Evolutionary conservation across 1,139 yeast species (phyloP).

Genomic region (Kurtzmaniella quercitrusa): DNA sequence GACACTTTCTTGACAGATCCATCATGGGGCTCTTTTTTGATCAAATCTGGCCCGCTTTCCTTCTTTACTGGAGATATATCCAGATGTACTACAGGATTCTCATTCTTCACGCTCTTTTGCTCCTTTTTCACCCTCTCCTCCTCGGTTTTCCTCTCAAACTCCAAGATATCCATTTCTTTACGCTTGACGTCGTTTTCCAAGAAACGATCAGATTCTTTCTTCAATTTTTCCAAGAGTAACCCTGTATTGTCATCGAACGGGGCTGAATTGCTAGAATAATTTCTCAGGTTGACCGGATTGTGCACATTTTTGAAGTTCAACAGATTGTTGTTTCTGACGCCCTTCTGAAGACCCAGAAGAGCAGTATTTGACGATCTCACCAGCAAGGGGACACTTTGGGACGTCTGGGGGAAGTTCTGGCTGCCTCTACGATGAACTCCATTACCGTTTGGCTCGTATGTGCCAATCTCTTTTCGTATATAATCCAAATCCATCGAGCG

Average conservation of each 20-base stretch:
- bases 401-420: background rate
- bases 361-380: background rate
- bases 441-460: background rate
- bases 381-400: background rate
- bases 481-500: slow-evolving; percentile 22
- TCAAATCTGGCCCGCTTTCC: background rate
- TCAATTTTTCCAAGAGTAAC: background rate
- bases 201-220: background rate
- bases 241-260: background rate
- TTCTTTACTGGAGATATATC: background rate
- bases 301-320: background rate
- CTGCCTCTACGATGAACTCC: background rate
- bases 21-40: background rate
- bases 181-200: background rate
- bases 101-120: no score
- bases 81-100: no score
- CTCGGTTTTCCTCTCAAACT: background rate
- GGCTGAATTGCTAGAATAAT: no score
- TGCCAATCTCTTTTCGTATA: slow-evolving; percentile 12
- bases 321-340: background rate
- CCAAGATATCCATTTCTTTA: background rate
- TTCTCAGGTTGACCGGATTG: no score
- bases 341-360: background rate
- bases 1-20: background rate
- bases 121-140: background rate